These are phyloP conservation scores for Naganishia vaughanmartiniae DNA, from an alignment of 768 basidiomycete genomes.

Conservation along the genomic window DNA sequence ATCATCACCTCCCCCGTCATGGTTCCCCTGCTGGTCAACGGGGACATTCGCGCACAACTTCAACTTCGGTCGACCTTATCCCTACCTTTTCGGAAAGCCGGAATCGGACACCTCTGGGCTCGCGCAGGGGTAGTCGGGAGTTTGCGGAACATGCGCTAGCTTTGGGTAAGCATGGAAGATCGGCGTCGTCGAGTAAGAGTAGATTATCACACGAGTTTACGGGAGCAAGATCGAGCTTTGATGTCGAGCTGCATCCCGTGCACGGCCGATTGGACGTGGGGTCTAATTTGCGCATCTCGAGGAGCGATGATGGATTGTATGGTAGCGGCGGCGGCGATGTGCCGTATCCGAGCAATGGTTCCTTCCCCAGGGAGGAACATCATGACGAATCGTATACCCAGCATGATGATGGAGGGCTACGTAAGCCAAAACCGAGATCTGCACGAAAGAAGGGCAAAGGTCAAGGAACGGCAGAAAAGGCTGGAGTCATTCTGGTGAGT, in stretches of 20 bases:
- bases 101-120: slow-evolving; percentile 14
- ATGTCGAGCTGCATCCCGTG: not conserved
- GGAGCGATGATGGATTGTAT: not conserved
- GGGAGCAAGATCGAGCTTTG: slow-evolving; percentile 2
- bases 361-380: not conserved
- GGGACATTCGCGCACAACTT: not conserved
- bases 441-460: slow-evolving; percentile 23
- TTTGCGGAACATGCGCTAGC: slow-evolving; percentile 1
- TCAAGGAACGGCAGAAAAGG: slow-evolving; percentile 63
- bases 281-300: not conserved
- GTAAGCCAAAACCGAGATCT: slow-evolving; percentile 44
- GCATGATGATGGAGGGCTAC: slow-evolving; percentile 35
- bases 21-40: not conserved
- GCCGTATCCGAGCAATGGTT: not conserved
- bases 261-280: not conserved
- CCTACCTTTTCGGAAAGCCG: slow-evolving; percentile 1
- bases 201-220: slow-evolving; percentile 1
- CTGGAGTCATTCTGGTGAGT: slow-evolving; percentile 79
- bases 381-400: slow-evolving; percentile 46
- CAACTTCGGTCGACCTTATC: slow-evolving; percentile 20
- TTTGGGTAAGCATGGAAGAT: not conserved
- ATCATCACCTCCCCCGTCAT: not conserved
- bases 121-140: slow-evolving; percentile 6
- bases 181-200: slow-evolving; percentile 1
- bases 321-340: not conserved